Base-by-base conservation (phyloP, 768 basidiomycete genomes). In the Pisolithus sp. region DNA sequence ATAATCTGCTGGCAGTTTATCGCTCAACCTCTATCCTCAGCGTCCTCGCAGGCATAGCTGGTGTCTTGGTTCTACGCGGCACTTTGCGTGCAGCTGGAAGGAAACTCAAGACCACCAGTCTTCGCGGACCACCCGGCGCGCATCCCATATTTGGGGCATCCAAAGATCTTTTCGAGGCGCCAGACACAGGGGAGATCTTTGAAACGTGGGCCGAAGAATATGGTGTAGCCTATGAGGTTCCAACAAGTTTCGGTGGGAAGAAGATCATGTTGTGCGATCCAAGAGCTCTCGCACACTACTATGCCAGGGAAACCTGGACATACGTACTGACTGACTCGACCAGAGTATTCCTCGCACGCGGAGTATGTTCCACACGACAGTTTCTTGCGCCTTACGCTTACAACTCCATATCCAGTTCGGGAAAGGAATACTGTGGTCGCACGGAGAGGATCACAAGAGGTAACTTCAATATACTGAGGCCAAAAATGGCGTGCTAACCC, bases 281-380 rank as follows among this genome's bases (percentile, higher is more conserved):
- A 3, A 77, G 72, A 59, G 78, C 80, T 0, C 64, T 76, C 26
- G 65, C 71, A 0, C 77, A 81, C 56, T 76, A 78, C 49, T 78
- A 73, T 57, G 65, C 76, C 0, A 70, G 63, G 51, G 80, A 80
- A 47, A 78, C 77, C 0, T 76, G 66, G 44, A 67, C 63, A 0
- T 82, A 82, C 57, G 62, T 73, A 0, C 71, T 72, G 39, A 69
- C 69, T 1, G 62, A 59, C 6, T 58, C 73, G 36, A 55, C 64
- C 7, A 69, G 63, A 24, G 41, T 61, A 0, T 69, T 73, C 34
- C 71, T 77, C 12, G 69, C 71, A 31, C 53, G 52, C 9, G 17
- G 70, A 44, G 69, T 71, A 21, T 13, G 66, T 47, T 26, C 2
- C 26, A n/a, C 4, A 3, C 20, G 17, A 5, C 13, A 3, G 9